phyloP scores from a whole-genome alignment of 1,284 basidiomycete species.

The Sanghuangporus baumii region DNA sequence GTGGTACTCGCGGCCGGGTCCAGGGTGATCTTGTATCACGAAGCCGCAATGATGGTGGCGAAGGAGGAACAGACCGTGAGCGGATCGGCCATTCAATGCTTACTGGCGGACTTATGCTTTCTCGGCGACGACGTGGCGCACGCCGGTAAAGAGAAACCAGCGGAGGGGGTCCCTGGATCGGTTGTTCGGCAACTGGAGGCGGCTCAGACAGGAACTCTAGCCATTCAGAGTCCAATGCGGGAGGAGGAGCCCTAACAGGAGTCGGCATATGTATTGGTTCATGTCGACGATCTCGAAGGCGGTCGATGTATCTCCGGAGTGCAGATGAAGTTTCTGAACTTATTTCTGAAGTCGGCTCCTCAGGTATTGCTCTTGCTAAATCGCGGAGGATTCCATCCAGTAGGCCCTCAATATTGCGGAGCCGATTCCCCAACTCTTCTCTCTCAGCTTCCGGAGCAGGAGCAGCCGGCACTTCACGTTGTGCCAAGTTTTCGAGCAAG shows the following conservation, averaged over 20 bases:
- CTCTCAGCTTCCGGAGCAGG: constrained; percentile 25
- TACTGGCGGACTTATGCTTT: constrained; percentile 11
- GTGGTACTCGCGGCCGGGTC: background rate
- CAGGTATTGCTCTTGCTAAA: constrained; percentile 1
- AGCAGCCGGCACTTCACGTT: constrained; percentile 17
- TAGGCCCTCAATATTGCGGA: constrained; percentile 37
- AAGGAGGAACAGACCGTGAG: constrained; percentile 11
- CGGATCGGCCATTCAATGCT: constrained; percentile 10
- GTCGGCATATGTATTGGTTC: constrained; percentile 17
- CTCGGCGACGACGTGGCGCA: background rate
- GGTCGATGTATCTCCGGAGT: constrained; percentile 12
- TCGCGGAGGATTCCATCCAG: constrained; percentile 30
- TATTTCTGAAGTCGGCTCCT: constrained; percentile 14
- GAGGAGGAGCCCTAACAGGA: constrained; percentile 12
- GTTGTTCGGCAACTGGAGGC: constrained; percentile 11
- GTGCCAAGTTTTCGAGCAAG: constrained; percentile 39
- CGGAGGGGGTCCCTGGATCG: constrained; percentile 17
- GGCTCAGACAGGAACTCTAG: constrained; percentile 13
- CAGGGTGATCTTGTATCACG: background rate
- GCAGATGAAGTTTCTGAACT: constrained; percentile 18
- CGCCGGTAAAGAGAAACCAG: constrained; percentile 13
- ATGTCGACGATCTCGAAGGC: constrained; percentile 14
- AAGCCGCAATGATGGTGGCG: background rate
- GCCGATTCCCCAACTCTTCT: constrained; percentile 32
- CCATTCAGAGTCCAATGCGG: constrained; percentile 15